Conservation (phyloP, 495 filamentous ascomycete species). For the Podospora tetraspora region DNA sequence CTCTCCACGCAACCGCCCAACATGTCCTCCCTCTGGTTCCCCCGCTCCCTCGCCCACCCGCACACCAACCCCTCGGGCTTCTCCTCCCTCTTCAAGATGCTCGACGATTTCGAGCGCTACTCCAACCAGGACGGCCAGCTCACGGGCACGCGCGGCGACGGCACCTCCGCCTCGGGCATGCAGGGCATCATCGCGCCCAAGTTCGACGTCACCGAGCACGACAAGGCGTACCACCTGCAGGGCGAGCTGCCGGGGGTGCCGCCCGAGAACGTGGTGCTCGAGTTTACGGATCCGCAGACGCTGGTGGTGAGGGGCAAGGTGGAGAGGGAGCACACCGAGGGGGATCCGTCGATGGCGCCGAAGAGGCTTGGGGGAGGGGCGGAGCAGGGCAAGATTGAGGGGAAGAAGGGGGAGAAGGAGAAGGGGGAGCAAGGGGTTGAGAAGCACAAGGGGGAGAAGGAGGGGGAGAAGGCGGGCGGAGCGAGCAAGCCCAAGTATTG, state of each 20-base stretch:
- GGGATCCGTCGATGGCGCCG: conserved; percentile 29
- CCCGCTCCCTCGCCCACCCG: conserved; percentile 32
- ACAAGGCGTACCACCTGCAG: conserved; percentile 68
- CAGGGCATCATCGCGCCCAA: conserved; percentile 27
- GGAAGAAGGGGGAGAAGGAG: conserved; percentile 10
- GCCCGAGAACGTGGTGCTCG: conserved; percentile 72
- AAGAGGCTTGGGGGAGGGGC: conserved; percentile 15
- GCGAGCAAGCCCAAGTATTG: conserved; percentile 56
- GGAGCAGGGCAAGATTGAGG: conserved; percentile 25
- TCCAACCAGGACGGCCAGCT: conserved; percentile 21
- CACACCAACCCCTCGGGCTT: conserved; percentile 38
- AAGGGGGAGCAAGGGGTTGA: conserved; percentile 10
- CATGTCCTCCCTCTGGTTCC: conserved; percentile 28
- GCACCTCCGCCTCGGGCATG: conserved; percentile 11
- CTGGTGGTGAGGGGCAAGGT: conserved; percentile 65
- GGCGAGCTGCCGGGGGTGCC: conserved; percentile 85
- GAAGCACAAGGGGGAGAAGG: conserved; percentile 4
- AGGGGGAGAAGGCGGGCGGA: conserved; percentile 1
- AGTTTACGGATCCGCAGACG: conserved; percentile 78
- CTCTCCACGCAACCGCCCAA: conserved; percentile 1
- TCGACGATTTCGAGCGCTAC: conserved; percentile 70
- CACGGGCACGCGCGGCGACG: background rate
- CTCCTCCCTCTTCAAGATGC: conserved; percentile 65
- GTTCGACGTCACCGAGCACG: conserved; percentile 76
- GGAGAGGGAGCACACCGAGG: conserved; percentile 50